These are phyloP conservation scores for Corylus heterophylla DNA, from an alignment of 306 rosid species.

Conservation along the genomic window DNA sequence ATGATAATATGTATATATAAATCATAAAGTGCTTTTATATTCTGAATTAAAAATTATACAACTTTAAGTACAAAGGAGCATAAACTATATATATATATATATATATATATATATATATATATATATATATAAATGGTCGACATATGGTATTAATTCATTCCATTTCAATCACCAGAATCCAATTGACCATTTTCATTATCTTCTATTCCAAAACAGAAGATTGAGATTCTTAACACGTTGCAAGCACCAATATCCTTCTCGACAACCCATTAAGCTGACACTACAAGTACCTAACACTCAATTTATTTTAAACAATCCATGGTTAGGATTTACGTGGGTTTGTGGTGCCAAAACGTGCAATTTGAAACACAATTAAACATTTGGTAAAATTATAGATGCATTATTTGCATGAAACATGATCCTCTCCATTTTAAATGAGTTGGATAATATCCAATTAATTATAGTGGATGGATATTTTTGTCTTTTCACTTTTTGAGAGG, in stretches of 20 bases:
- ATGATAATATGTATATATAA: not conserved
- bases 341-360: too few species aligned
- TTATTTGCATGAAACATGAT: too few species aligned
- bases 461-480: too few species aligned
- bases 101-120: not conserved
- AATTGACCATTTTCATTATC: slow-evolving; percentile 11
- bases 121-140: not conserved
- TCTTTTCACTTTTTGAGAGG: too few species aligned
- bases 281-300: not conserved
- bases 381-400: too few species aligned
- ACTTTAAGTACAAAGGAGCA: not conserved
- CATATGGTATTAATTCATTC: slow-evolving; percentile 19
- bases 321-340: too few species aligned
- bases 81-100: not conserved
- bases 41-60: not conserved
- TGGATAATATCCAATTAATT: too few species aligned
- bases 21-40: not conserved
- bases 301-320: too few species aligned
- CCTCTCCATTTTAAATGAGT: too few species aligned
- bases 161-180: slow-evolving; percentile 22
- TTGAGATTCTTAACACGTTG: slow-evolving; percentile 34
- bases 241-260: not conserved
- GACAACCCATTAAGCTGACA: not conserved
- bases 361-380: too few species aligned
- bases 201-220: slow-evolving; percentile 25